Percentiles rank a stretch among this genome's conserved stretches.
Evolutionary conservation across 1,284 basidiomycete species (phyloP).

Genomic region (Sphaerobolus stellatus): DNA sequence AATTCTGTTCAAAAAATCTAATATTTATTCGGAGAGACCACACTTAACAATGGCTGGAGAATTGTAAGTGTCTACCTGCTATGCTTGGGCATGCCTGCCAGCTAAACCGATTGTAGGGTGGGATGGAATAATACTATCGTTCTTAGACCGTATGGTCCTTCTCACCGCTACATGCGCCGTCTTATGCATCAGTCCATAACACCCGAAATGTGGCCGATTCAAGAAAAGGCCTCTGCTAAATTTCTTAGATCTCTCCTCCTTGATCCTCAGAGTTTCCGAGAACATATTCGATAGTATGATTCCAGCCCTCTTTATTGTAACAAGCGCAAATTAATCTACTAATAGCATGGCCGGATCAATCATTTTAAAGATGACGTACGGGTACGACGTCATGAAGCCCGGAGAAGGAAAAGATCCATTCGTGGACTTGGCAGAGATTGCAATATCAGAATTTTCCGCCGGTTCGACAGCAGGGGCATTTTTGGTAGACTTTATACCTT

Average conservation of each 20-base stretch:
- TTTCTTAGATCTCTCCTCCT: conserved; percentile 35
- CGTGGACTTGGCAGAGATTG: not conserved
- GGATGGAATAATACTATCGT: not conserved
- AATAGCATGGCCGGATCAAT: conserved; percentile 1
- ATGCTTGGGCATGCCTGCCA: not conserved
- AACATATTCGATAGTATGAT: conserved; percentile 33
- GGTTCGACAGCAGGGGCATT: conserved; percentile 20
- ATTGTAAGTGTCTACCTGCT: conserved; percentile 35
- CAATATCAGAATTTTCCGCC: not conserved
- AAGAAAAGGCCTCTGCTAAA: conserved; percentile 30
- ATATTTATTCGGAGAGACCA: conserved; percentile 72
- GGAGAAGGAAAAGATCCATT: not conserved
- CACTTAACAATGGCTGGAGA: conserved; percentile 61
- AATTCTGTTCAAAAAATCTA: conserved; percentile 64
- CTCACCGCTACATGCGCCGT: not conserved
- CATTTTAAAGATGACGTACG: conserved; percentile 28
- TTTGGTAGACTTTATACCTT: conserved; percentile 29
- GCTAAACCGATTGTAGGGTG: not conserved
- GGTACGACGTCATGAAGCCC: conserved; percentile 30
- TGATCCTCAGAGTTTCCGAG: conserved; percentile 30
- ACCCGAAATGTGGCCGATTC: conserved; percentile 16
- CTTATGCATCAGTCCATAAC: not conserved
- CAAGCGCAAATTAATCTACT: not conserved
- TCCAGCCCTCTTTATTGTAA: conserved; percentile 5
- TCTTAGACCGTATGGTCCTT: not conserved